Evolutionary conservation across 2,329 filamentous ascomycete genomes (phyloP), one percentile per base, ranked within the genome.

Genomic region (Lecanoromycetidae sp.): DNA sequence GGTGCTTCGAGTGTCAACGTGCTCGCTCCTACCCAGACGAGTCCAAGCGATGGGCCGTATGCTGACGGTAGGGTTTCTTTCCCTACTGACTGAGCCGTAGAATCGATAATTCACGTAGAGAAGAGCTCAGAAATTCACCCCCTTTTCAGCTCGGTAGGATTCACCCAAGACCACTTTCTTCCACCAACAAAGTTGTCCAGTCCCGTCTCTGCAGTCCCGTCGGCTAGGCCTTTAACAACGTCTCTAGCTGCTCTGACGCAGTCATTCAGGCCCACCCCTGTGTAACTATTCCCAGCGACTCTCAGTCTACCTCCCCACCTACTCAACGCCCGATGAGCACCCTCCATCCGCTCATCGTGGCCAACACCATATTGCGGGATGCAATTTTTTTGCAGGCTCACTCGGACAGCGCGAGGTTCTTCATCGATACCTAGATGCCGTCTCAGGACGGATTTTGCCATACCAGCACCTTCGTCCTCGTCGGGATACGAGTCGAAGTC

Each of bases 351-450:
- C 7, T 68, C 63, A 22, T 75, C 65, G 63, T 96, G 90, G 29
- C 87, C 87, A 1, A 94, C 80, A 0, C 73, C 75, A 62, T 94
- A 93, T 66, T 98, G 91, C 9, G 91, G 90, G 54, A 98, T 91
- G 60, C 87, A 94, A 52, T 91, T 72, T 50, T 69, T 67, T 46
- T 79, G 71, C 36, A 84, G 57, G 48, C 74, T 75, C 13, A 79
- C 80, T 49, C 75, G 69, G 27, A 75, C 74, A n/a, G 79, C 69
- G 15, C 71, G 69, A 0, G 83, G 80, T 22, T 75, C 67, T 19
- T 76, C 74, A 0, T 66, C 71, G 60, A 95, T 85, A 49, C 73
- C 72, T 4, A 96, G 70, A 58, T 96, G 88, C 17, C 87, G 75
- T 52, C 74, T 66, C 1, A 95, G 68, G 5, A 93, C 69, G 1